Percentiles rank a stretch among this genome's conserved stretches.
These are phyloP conservation scores for Smallanthus sonchifolius DNA, from an alignment of 129 eudicot species.

Conservation along the genomic window DNA sequence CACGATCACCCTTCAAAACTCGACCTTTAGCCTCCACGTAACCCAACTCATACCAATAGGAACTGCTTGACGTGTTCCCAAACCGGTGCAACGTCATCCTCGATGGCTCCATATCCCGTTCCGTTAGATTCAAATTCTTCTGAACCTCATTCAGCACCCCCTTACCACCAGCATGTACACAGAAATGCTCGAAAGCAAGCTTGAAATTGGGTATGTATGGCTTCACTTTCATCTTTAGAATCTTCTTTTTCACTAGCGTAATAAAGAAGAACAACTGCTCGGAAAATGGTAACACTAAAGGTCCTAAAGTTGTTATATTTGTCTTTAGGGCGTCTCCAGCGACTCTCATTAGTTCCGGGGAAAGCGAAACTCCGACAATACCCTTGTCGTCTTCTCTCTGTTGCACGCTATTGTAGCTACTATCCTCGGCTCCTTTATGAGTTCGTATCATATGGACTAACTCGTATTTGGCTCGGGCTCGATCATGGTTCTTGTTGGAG, in stretches of 20 bases:
- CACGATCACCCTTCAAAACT: not conserved
- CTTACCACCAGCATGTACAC: not conserved
- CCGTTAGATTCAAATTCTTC: slow-evolving; percentile 4
- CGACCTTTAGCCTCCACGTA: slow-evolving; percentile 8
- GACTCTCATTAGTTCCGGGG: not conserved
- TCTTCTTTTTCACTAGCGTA: not conserved
- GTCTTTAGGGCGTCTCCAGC: slow-evolving; percentile 6
- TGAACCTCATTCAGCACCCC: slow-evolving; percentile 2
- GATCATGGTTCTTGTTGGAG: slow-evolving; percentile 3
- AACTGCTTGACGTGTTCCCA: slow-evolving; percentile 19
- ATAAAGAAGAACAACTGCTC: not conserved
- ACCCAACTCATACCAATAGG: not conserved
- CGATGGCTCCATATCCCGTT: slow-evolving; percentile 9
- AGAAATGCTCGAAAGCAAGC: slow-evolving; percentile 18
- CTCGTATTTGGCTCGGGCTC: slow-evolving; percentile 1
- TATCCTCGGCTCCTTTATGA: not conserved
- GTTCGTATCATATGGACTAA: not conserved
- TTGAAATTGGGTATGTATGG: slow-evolving; percentile 13
- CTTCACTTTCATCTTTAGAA: slow-evolving; percentile 7
- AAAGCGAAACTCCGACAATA: not conserved
- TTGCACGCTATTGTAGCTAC: not conserved
- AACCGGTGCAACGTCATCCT: slow-evolving; percentile 11
- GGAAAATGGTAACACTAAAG: slow-evolving; percentile 11
- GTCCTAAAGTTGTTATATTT: slow-evolving; percentile 17
- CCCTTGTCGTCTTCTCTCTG: slow-evolving; percentile 6